Base-by-base conservation (phyloP, 2,329 filamentous ascomycete species). In the Penicillium italicum region DNA sequence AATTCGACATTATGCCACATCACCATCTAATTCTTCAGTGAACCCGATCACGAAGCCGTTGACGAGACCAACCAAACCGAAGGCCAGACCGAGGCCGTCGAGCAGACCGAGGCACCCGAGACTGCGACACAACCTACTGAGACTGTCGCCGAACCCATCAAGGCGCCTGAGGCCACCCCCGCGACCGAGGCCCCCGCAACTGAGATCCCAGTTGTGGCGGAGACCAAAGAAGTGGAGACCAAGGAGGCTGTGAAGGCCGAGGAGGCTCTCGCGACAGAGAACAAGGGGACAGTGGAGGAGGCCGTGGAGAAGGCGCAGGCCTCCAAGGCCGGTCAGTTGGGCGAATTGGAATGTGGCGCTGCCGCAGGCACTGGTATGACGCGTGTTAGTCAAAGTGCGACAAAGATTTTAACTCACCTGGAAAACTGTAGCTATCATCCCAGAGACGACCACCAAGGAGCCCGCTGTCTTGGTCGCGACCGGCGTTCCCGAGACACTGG, bases 271-370 rank as follows among this genome's bases (percentile, higher is more conserved):
- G 44, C 36, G 18, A 56, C 47, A 18, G 46, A 49, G 37, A 58
- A 55, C 26, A 43, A 64, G 43, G 45, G 48, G 31, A 48, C 55
- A 12, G 40, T 62, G 18, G 56, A 66, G 24, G 62, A 61, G 10
- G 53, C 61, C 8, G 63, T 60, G 11, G 62, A 64, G 28, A 68
- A 68, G 55, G 59, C 54, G 36, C 59, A 64, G 38, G 60, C 62
- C 45, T 59, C 65, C 44, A 65, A 67, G 58, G 44, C 52, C 11
- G 62, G 62, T 24, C 57, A 61, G 36, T 24, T 64, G 16, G 53
- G 56, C 24, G 34, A 57, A 14, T 26, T 65, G 53, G 63, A 63
- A 24, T 53, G 22, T 42, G 59, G 54, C 11, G 53, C 60, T 31
- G 46, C 36, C 8, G 53, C 66, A 46, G 59, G 45, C 43, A 60